Conservation (phyloP, 257 asterid genomes). For the Forsythia suspensa region DNA sequence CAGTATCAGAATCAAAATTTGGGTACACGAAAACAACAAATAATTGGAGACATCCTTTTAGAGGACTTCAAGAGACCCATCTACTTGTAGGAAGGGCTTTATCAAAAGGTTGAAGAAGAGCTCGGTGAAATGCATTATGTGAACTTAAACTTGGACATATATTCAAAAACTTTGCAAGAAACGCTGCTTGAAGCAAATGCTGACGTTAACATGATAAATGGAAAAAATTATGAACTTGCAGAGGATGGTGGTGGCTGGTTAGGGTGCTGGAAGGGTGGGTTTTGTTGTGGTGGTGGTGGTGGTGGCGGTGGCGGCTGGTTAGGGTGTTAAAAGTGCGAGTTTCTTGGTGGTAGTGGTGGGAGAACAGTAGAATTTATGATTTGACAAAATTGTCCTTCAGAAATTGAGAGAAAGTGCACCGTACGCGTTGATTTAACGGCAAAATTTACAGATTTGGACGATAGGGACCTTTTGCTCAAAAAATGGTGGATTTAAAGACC, state of each 20-base stretch:
- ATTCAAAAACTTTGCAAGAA: constrained; percentile 65
- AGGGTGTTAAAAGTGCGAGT: too few species aligned
- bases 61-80: constrained; percentile 86
- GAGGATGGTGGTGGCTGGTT: constrained; percentile 24
- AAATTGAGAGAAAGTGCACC: too few species aligned
- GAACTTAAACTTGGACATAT: constrained; percentile 73
- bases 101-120: constrained; percentile 82
- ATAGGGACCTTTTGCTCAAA: too few species aligned
- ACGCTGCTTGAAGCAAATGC: constrained; percentile 57
- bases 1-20: constrained; percentile 38
- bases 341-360: too few species aligned
- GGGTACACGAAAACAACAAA: constrained; percentile 43
- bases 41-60: constrained; percentile 69
- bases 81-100: constrained; percentile 72
- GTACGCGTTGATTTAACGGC: too few species aligned
- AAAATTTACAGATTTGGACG: too few species aligned
- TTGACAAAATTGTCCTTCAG: too few species aligned
- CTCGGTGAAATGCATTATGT: constrained; percentile 69
- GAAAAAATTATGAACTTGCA: constrained; percentile 44
- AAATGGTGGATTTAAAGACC: too few species aligned
- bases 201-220: constrained; percentile 38
- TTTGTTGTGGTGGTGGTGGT: too few species aligned
- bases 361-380: too few species aligned
- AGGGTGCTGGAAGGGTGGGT: too few species aligned
- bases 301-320: too few species aligned